Base-by-base conservation (phyloP, 345 rosid species). In the Citrus cavaleriei region DNA sequence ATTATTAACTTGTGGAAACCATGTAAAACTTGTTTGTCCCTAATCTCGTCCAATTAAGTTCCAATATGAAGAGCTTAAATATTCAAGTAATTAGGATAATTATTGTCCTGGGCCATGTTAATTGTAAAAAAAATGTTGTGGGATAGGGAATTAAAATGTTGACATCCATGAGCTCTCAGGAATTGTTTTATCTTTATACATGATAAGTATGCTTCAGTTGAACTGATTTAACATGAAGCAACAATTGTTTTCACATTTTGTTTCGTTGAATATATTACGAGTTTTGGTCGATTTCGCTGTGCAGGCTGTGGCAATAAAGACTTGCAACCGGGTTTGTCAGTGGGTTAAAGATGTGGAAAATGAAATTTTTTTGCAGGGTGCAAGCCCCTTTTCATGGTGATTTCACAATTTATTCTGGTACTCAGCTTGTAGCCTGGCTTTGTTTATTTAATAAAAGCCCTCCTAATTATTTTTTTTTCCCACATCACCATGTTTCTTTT, bases 331-430 rank as follows among this genome's bases (percentile, higher is more conserved):
- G 66, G 92, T 95, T 37, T 93, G 98, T 72, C 98, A 97, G 58
- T 90, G 98, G 91, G 98, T 97, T 79, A 94, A 92, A 87, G 96
- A 91, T 71, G 94, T 93, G 60, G 99, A 97, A 83, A 94, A 97
- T 83, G 99, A 97, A 80, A 90, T 93, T 25, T 94, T 97, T 86
- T 83, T 92, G 85, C 93, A 93, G 86, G 98, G 98, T 90, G 97
- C 98, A 35, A 93, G 93, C 88, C 98, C 99, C 65, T 97, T 94
- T 70, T 91, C 99, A 65, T 97, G 99, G 99, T 94, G 92, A 94
- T 35, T 55, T 75, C 61, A 70, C 77, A 54, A 59, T 34, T 58
- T 42, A 57, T 75, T 60, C 51, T 76, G 86, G 80, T 78, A 40
- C 54, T 65, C 76, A 73, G 74, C 34, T 30, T 85, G 85, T 88